Conservation (phyloP, 2,329 filamentous ascomycete species). For the Fusarium sp. region DNA sequence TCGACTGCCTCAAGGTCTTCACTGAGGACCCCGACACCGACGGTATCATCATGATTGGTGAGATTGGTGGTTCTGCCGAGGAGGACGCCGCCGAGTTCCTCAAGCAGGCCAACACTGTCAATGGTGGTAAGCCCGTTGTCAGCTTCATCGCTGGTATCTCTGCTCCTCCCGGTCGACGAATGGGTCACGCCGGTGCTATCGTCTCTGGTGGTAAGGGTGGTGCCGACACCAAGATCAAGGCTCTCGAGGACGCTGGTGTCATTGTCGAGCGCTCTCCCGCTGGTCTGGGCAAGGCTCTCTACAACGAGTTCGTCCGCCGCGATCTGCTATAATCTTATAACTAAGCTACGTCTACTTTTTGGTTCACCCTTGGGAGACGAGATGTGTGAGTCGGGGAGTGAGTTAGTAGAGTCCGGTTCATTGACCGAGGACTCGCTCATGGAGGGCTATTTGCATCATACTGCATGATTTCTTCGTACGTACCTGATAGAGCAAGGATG, state of each 20-base stretch:
- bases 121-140: conserved; percentile 90
- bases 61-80: conserved; percentile 97
- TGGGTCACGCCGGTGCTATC: conserved; percentile 99
- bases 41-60: conserved; percentile 99
- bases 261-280: conserved; percentile 96
- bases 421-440: conserved; percentile 39
- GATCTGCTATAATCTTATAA: conserved; percentile 81
- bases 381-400: conserved; percentile 34
- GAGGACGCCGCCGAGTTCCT: conserved; percentile 98
- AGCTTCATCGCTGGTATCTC: conserved; percentile 99
- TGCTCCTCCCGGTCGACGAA: conserved; percentile 93
- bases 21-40: conserved; percentile 95
- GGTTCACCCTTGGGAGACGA: conserved; percentile 13
- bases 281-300: conserved; percentile 89
- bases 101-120: conserved; percentile 87
- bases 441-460: conserved; percentile 47
- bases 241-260: conserved; percentile 92
- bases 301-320: conserved; percentile 94
- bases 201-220: conserved; percentile 97
- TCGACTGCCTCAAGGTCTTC: conserved; percentile 98
- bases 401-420: conserved; percentile 38
- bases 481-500: conserved; percentile 51
- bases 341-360: conserved; percentile 21
- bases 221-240: conserved; percentile 97
- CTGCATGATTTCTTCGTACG: conserved; percentile 47